Evolutionary conservation across 1,284 basidiomycete genomes (phyloP).

Genomic region (Macrocybe sp.): DNA sequence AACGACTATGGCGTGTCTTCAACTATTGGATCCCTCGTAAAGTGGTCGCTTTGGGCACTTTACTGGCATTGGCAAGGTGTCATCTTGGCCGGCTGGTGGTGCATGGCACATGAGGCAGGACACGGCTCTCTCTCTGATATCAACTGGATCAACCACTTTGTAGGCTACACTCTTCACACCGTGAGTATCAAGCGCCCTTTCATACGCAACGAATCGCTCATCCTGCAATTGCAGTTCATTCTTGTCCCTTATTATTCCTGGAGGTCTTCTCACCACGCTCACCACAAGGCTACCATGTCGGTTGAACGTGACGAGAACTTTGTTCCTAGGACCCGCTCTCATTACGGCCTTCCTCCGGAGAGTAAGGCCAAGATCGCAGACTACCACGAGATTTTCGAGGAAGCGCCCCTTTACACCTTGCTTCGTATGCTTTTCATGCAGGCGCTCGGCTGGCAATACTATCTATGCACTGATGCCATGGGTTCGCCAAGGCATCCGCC

Average conservation of each 20-base stretch:
- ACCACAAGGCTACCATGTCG: slow-evolving; percentile 48
- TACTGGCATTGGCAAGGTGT: slow-evolving; percentile 67
- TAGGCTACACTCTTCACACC: slow-evolving; percentile 41
- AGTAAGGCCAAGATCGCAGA: slow-evolving; percentile 34
- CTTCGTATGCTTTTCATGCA: slow-evolving; percentile 65
- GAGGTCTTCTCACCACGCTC: slow-evolving; percentile 48
- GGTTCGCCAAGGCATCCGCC: slow-evolving; percentile 68
- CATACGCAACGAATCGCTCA: not conserved
- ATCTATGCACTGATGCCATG: slow-evolving; percentile 68
- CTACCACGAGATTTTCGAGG: slow-evolving; percentile 55
- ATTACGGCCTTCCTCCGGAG: slow-evolving; percentile 41
- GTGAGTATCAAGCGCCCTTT: slow-evolving; percentile 15
- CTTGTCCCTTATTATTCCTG: slow-evolving; percentile 55
- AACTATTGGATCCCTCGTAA: slow-evolving; percentile 21
- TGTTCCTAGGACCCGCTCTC: slow-evolving; percentile 43
- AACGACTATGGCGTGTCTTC: slow-evolving; percentile 28
- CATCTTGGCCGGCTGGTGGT: slow-evolving; percentile 53
- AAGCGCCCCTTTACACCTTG: slow-evolving; percentile 74
- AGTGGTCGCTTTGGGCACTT: slow-evolving; percentile 49
- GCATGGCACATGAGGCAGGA: slow-evolving; percentile 50
- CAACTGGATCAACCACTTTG: slow-evolving; percentile 34
- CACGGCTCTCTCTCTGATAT: slow-evolving; percentile 41
- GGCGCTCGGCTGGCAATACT: slow-evolving; percentile 65
- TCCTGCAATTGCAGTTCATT: slow-evolving; percentile 31
- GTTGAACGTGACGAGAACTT: slow-evolving; percentile 56